Evolutionary conservation across 345 rosid genomes (phyloP), one percentile per base, ranked within the genome.

Genomic region (Microthlaspi erraticum): DNA sequence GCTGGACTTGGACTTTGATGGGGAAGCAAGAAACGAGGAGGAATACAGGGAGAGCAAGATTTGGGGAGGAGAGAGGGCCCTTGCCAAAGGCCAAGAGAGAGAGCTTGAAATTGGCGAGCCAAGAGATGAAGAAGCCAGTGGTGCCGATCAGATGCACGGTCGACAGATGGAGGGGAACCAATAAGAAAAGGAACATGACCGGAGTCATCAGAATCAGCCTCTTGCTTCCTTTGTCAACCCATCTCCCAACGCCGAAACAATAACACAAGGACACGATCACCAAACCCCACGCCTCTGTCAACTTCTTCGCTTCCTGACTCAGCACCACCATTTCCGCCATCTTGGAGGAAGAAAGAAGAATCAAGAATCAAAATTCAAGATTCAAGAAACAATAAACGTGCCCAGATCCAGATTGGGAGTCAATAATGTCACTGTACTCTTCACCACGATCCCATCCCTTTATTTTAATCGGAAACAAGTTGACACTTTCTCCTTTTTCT

Each of bases 41-140:
- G 36, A 51, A 51, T 34, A 23, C 26, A 26, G 56, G 56, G 36
- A 51, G 56, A 13, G 56, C 26, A 36, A 26, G 36, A 6, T 26
- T 26, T 26, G 5, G 12, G 34, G 56, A 26, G 56, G 56, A 51
- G 56, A 51, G 57, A 51, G 57, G 57, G 13, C 57, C 57, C 17
- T 26, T 51, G 13, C 57, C 36, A 26, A 51, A 51, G 13, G 57
- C 36, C 8, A 51, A 51, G 13, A 51, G 57, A 26, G 33, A 51
- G 57, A 51, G 36, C 36, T 51, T 51, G 57, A 51, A 51, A 31
- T 51, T 51, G 57, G 57, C 57, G 57, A 51, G 36, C 57, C 57
- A 51, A 51, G 57, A 26, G 36, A 51, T 51, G 36, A 51, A 51
- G 36, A 51, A 51, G 13, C 57, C 57, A 51, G 36, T 51, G 36